phyloP scores from a whole-genome alignment of 495 filamentous ascomycete species.

The Aspergillus mulundensis region DNA sequence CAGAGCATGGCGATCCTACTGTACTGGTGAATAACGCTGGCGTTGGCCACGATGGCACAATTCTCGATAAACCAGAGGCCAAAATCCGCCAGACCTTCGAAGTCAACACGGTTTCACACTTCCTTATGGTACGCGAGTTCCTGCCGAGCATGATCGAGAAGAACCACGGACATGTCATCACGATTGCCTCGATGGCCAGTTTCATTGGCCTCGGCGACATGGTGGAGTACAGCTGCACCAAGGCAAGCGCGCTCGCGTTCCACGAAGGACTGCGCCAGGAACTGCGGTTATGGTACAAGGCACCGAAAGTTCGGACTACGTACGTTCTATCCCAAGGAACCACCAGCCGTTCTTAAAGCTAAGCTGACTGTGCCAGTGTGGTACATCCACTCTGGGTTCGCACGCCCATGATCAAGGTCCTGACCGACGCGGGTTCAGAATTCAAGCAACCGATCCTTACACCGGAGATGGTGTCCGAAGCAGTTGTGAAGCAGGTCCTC shows the following conservation, averaged over 20 bases:
- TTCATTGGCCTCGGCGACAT: conserved; percentile 48
- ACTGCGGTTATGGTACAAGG: conserved; percentile 38
- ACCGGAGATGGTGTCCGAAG: conserved; percentile 33
- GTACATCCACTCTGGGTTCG: conserved; percentile 46
- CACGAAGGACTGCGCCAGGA: conserved; percentile 49
- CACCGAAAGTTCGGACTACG: conserved; percentile 42
- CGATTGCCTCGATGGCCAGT: conserved; percentile 51
- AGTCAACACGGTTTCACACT: conserved; percentile 59
- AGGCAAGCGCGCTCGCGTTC: conserved; percentile 54
- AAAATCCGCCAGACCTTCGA: conserved; percentile 50
- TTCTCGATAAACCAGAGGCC: conserved; percentile 45
- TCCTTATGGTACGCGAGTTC: conserved; percentile 55
- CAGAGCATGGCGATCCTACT: conserved; percentile 44
- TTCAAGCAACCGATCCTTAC: conserved; percentile 39
- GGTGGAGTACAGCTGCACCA: conserved; percentile 53
- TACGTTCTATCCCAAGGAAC: conserved; percentile 11
- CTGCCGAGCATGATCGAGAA: conserved; percentile 55
- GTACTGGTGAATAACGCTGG: conserved; percentile 63
- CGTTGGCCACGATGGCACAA: conserved; percentile 40
- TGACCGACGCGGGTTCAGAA: conserved; percentile 33
- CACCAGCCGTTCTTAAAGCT: neutral
- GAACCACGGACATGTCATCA: conserved; percentile 60
- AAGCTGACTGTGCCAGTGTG: conserved; percentile 22
- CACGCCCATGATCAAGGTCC: conserved; percentile 41
- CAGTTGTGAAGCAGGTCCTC: conserved; percentile 41